Conservation (phyloP, 768 basidiomycete species). For the Trametes punicea region DNA sequence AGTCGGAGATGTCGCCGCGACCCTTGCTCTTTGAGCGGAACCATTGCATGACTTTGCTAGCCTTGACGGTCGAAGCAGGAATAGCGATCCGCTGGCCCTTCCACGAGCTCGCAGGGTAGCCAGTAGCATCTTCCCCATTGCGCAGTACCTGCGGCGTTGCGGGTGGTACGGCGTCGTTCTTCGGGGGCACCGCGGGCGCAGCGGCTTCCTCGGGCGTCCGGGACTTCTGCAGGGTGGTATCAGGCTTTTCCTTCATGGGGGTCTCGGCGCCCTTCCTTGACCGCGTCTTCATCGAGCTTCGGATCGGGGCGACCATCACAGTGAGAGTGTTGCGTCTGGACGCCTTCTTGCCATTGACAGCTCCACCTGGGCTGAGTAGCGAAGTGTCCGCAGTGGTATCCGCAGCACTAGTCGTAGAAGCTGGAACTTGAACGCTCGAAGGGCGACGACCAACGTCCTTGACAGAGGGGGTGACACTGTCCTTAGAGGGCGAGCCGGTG, state of each 20-base stretch:
- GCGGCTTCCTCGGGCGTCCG: slow-evolving; percentile 6
- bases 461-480: slow-evolving; percentile 24
- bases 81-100: slow-evolving; percentile 33
- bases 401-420: slow-evolving; percentile 16
- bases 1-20: slow-evolving; percentile 29
- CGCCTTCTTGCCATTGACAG: slow-evolving; percentile 44
- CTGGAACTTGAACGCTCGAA: slow-evolving; percentile 31
- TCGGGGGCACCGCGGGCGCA: slow-evolving; percentile 19
- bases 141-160: slow-evolving; percentile 23
- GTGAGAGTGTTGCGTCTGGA: slow-evolving; percentile 79
- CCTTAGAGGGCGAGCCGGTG: slow-evolving; percentile 21
- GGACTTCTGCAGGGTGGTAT: slow-evolving; percentile 21
- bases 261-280: slow-evolving; percentile 28
- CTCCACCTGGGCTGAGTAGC: slow-evolving; percentile 37
- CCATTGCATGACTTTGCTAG: slow-evolving; percentile 98
- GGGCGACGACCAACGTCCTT: slow-evolving; percentile 27
- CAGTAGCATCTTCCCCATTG: slow-evolving; percentile 29
- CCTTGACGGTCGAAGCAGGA: slow-evolving; percentile 79
- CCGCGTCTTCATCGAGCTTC: slow-evolving; percentile 44
- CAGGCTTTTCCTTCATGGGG: slow-evolving; percentile 32
- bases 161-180: slow-evolving; percentile 20
- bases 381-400: slow-evolving; percentile 25
- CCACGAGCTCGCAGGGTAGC: slow-evolving; percentile 30
- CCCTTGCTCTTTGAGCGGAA: slow-evolving; percentile 74
- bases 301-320: slow-evolving; percentile 80